Conservation (phyloP, 371 early-diverging fungal species). For the Mortierella sp. region DNA sequence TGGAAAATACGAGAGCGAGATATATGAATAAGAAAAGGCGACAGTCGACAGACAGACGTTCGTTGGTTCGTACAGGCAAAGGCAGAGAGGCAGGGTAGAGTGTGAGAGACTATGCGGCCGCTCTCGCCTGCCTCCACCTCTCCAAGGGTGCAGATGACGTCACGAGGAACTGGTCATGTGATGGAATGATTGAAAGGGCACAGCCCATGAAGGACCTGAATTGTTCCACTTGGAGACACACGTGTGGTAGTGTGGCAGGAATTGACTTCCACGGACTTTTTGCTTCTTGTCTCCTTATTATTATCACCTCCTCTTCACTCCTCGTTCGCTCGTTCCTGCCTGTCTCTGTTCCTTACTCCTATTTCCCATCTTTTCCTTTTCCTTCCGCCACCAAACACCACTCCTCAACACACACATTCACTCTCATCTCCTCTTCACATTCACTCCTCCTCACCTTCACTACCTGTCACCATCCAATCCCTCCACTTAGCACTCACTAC, state of each 20-base stretch:
- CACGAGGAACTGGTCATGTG: neutral
- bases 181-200: neutral
- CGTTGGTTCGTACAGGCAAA: neutral
- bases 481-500: neutral
- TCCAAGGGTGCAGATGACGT: neutral
- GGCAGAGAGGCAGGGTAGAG: neutral
- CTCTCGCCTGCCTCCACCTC: neutral
- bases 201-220: neutral
- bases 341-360: neutral
- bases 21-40: neutral
- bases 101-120: neutral
- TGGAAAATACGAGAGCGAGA: neutral
- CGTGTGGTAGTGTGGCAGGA: neutral
- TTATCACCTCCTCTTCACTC: neutral
- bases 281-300: neutral
- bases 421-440: neutral
- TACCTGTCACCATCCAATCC: neutral
- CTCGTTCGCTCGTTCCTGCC: neutral
- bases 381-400: slow-evolving; percentile 7
- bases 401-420: neutral
- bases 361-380: neutral
- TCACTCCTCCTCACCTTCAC: neutral
- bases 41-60: neutral
- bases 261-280: neutral
- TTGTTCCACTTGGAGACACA: neutral